These are phyloP conservation scores for Hibiscus trionum DNA, from an alignment of 345 rosid genomes.

Conservation along the genomic window DNA sequence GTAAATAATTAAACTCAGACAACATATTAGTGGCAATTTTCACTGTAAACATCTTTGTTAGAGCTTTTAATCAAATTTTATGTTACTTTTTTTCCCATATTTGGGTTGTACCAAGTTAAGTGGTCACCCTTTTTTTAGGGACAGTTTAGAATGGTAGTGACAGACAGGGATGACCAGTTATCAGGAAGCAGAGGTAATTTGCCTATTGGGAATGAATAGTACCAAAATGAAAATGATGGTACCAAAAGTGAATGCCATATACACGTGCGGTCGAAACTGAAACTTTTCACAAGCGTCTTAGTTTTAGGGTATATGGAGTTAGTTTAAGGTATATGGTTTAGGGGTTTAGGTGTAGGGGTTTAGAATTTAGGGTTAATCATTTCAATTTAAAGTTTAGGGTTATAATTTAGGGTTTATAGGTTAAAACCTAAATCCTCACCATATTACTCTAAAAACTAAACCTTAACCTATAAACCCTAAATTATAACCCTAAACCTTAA, in stretches of 20 bases:
- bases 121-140: conserved; percentile 8
- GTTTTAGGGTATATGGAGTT: too few relatives aligned
- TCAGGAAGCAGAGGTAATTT: conserved; percentile 7
- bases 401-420: too few relatives aligned
- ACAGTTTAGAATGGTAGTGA: neutral
- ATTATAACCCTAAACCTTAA: too few relatives aligned
- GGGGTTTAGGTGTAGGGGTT: too few relatives aligned
- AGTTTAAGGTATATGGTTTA: too few relatives aligned
- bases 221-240: neutral
- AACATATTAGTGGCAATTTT: neutral
- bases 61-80: neutral
- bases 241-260: neutral
- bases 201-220: neutral
- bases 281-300: too few relatives aligned
- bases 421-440: too few relatives aligned
- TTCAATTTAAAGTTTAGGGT: too few relatives aligned
- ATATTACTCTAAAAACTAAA: too few relatives aligned
- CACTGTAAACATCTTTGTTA: neutral
- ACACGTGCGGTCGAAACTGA: too few relatives aligned
- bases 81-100: neutral
- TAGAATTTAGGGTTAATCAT: too few relatives aligned
- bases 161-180: neutral
- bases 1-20: neutral
- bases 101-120: neutral
- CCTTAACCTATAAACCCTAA: too few relatives aligned